These are phyloP conservation scores for Zanthoxylum bungeanum DNA, from an alignment of 345 rosid genomes.

Conservation along the genomic window DNA sequence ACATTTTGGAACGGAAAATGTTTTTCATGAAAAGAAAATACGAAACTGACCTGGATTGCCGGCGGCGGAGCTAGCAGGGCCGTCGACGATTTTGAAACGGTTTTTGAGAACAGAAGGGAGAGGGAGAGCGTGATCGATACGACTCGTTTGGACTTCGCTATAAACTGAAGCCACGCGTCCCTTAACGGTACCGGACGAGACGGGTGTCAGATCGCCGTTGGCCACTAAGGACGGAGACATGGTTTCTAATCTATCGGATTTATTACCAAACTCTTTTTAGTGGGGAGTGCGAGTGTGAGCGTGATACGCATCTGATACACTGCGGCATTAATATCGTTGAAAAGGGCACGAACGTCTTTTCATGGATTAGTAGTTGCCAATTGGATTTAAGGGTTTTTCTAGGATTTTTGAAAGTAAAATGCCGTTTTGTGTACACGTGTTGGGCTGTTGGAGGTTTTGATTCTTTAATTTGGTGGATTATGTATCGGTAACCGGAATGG, in stretches of 20 bases:
- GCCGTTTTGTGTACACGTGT: too few species aligned
- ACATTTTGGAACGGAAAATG: not conserved
- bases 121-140: slow-evolving; percentile 70
- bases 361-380: slow-evolving; percentile 7
- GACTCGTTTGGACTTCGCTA: slow-evolving; percentile 82
- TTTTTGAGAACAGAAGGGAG: slow-evolving; percentile 74
- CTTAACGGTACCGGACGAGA: slow-evolving; percentile 23
- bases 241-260: not conserved
- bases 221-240: slow-evolving; percentile 66
- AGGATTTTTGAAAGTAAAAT: too few species aligned
- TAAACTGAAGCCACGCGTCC: slow-evolving; percentile 71
- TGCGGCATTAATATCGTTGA: not conserved
- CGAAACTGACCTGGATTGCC: slow-evolving; percentile 71
- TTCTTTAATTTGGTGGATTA: too few species aligned
- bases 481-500: too few species aligned
- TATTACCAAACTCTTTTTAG: slow-evolving; percentile 20
- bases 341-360: slow-evolving; percentile 19
- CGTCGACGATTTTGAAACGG: slow-evolving; percentile 75
- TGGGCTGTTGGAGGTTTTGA: not conserved
- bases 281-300: not conserved
- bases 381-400: not conserved
- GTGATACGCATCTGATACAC: not conserved
- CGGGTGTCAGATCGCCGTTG: slow-evolving; percentile 37
- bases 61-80: slow-evolving; percentile 87
- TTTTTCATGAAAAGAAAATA: not conserved